A percentile compares a stretch with the other conserved stretches of the same genome.
Evolutionary conservation across 2,329 filamentous ascomycete species (phyloP).

Genomic region (Onygenales sp.): DNA sequence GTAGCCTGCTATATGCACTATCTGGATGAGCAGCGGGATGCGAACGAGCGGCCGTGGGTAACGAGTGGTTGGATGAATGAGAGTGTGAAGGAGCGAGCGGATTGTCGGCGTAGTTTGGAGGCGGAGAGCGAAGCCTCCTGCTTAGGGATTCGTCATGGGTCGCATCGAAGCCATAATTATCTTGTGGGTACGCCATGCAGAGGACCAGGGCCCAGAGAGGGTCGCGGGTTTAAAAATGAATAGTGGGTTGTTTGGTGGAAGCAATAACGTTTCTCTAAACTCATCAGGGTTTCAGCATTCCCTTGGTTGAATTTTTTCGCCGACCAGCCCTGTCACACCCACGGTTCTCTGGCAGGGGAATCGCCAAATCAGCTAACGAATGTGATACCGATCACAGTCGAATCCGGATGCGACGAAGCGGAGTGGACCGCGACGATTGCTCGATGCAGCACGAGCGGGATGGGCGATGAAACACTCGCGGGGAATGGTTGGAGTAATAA

Average conservation of each 20-base stretch:
- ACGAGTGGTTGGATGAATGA: neutral
- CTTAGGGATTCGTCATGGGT: neutral
- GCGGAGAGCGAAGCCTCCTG: neutral
- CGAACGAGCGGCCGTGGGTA: conserved; percentile 1
- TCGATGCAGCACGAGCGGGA: too few species aligned
- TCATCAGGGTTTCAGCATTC: neutral
- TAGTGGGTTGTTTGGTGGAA: neutral
- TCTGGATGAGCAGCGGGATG: conserved; percentile 14
- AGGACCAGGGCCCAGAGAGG: neutral
- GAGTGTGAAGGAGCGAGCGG: neutral
- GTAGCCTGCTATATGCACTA: conserved; percentile 12
- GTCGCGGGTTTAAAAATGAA: neutral
- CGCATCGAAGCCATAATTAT: neutral
- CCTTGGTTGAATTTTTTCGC: neutral
- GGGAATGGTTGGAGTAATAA: too few species aligned
- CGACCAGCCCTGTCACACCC: neutral
- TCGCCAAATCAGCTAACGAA: neutral
- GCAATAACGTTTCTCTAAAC: neutral
- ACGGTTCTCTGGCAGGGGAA: neutral
- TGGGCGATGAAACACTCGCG: too few species aligned
- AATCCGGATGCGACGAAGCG: neutral
- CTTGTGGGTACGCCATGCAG: neutral
- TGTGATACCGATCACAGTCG: neutral
- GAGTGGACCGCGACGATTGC: neutral
- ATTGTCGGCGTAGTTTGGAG: neutral